Evolutionary conservation across 2,329 filamentous ascomycete genomes (phyloP).

Genomic region (Talaromyces verruculosus): DNA sequence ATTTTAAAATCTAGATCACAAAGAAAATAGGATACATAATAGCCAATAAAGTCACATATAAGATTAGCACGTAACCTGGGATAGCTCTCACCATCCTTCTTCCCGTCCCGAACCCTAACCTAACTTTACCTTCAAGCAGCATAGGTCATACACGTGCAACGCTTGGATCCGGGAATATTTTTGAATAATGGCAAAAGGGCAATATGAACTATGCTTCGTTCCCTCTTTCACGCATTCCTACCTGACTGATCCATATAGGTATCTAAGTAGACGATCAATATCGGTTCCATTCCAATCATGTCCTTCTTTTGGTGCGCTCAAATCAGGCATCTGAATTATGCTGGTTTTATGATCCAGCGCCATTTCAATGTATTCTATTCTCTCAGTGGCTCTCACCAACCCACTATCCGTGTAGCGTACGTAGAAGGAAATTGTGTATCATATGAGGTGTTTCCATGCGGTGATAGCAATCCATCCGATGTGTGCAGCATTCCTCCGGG

Average conservation of each 20-base stretch:
- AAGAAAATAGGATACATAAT: neutral
- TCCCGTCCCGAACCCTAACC: constrained; percentile 5
- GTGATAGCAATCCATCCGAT: neutral
- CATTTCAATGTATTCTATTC: neutral
- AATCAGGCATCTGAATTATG: neutral
- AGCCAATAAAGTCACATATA: neutral
- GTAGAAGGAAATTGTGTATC: neutral
- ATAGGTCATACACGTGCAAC: neutral
- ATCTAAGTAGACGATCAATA: neutral
- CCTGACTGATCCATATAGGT: neutral
- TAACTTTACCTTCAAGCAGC: neutral
- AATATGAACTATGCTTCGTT: no score
- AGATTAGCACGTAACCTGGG: neutral
- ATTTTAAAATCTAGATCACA: neutral
- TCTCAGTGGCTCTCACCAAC: no score
- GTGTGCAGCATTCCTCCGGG: constrained; percentile 9
- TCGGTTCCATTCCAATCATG: neutral
- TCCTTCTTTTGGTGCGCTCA: neutral
- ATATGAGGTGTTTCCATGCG: constrained; percentile 1
- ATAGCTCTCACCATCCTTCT: neutral
- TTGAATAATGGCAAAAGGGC: neutral
- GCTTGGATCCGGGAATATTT: neutral
- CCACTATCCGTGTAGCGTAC: neutral
- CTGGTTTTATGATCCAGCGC: neutral
- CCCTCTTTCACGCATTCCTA: constrained; percentile 15